Evolutionary conservation across 306 rosid genomes (phyloP).

Genomic region (Trifolium repens): DNA sequence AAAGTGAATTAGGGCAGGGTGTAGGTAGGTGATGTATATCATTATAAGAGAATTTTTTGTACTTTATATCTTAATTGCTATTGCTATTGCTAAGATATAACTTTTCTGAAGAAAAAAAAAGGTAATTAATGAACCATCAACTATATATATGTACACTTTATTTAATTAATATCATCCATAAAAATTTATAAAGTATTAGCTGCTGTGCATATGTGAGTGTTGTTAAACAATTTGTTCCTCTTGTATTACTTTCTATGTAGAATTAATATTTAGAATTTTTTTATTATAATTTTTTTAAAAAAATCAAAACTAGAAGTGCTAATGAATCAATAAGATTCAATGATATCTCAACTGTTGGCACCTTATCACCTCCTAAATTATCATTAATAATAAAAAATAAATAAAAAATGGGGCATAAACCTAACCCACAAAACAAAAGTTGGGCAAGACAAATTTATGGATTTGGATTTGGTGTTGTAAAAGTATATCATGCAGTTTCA

Average conservation of each 20-base stretch:
- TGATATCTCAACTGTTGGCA: too few relatives aligned
- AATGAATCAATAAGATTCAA: too few relatives aligned
- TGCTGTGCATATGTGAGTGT: neutral
- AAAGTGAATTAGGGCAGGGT: conserved; percentile 6
- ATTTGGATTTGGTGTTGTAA: too few relatives aligned
- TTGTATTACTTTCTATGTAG: neutral
- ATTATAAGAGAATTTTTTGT: neutral
- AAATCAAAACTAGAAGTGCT: too few relatives aligned
- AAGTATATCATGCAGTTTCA: too few relatives aligned
- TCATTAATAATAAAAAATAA: too few relatives aligned
- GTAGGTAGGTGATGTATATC: neutral
- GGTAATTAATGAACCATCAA: neutral
- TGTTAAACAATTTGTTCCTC: too few relatives aligned
- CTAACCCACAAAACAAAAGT: too few relatives aligned
- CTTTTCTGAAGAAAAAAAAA: neutral
- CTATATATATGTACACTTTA: neutral
- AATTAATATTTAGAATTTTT: neutral
- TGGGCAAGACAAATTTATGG: too few relatives aligned
- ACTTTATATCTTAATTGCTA: neutral
- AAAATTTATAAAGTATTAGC: neutral
- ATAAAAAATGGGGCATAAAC: too few relatives aligned
- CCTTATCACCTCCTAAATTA: too few relatives aligned
- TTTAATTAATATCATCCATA: neutral
- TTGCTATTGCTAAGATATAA: neutral
- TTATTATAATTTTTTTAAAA: too few relatives aligned